Conservation (phyloP, 768 basidiomycete genomes). For the Boletus fagicola region DNA sequence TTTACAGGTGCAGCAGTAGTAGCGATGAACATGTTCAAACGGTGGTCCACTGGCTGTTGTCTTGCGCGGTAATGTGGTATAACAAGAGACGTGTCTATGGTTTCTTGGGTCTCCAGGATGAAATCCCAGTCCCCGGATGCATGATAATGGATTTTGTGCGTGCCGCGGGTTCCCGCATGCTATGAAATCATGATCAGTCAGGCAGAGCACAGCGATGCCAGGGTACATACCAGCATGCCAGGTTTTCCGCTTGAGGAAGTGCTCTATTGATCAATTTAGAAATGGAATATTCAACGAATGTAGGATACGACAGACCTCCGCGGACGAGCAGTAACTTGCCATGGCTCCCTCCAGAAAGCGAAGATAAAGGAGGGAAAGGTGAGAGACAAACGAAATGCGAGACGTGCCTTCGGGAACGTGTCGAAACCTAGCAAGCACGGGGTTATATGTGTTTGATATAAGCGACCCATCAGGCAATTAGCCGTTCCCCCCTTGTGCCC, state of each 20-base stretch:
- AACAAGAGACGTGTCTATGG: slow-evolving; percentile 64
- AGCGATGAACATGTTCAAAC: slow-evolving; percentile 66
- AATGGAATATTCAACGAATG: background rate
- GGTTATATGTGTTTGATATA: slow-evolving; percentile 15
- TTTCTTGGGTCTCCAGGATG: slow-evolving; percentile 49
- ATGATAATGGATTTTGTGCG: slow-evolving; percentile 64
- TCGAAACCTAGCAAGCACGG: background rate
- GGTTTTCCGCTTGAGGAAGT: slow-evolving; percentile 20
- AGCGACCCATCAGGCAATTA: slow-evolving; percentile 9
- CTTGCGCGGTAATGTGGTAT: slow-evolving; percentile 79
- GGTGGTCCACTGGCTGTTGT: slow-evolving; percentile 68
- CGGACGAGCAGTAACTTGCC: slow-evolving; percentile 27
- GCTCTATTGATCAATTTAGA: slow-evolving; percentile 25
- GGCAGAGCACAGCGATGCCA: background rate
- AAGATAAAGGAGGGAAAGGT: background rate
- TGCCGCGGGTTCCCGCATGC: slow-evolving; percentile 42
- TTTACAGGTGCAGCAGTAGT: slow-evolving; percentile 54
- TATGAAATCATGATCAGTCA: slow-evolving; percentile 10
- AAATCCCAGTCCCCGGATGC: slow-evolving; percentile 66
- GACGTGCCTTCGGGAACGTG: slow-evolving; percentile 9
- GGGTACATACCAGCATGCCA: slow-evolving; percentile 13
- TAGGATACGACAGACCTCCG: slow-evolving; percentile 25
- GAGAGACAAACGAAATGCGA: background rate
- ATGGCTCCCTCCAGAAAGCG: slow-evolving; percentile 16
- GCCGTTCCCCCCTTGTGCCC: slow-evolving; percentile 26